Evolutionary conservation across 495 filamentous ascomycete genomes (phyloP).

Genomic region (Chlorociboria aeruginascens): DNA sequence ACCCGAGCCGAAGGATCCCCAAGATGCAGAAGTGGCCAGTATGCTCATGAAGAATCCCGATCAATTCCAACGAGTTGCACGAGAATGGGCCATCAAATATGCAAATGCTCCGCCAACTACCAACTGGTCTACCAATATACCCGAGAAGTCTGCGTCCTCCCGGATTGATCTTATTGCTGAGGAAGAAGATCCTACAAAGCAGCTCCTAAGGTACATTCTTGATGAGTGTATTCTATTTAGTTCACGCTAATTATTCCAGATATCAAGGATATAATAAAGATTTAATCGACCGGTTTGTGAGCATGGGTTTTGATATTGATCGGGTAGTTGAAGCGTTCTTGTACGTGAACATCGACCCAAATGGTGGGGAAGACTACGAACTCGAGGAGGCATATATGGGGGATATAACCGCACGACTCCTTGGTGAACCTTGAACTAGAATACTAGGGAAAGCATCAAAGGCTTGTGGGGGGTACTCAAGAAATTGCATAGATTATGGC

Average conservation of each 20-base stretch:
- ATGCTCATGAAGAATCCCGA: slow-evolving; percentile 75
- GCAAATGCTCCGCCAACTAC: slow-evolving; percentile 61
- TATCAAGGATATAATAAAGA: slow-evolving; percentile 85
- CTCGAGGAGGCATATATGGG: slow-evolving; percentile 79
- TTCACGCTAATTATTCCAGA: slow-evolving; percentile 26
- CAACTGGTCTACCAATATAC: slow-evolving; percentile 5
- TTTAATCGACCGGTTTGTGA: slow-evolving; percentile 76
- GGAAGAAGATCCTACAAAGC: slow-evolving; percentile 23
- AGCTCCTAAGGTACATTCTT: slow-evolving; percentile 1
- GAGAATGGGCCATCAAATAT: slow-evolving; percentile 80
- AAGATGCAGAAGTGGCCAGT: slow-evolving; percentile 88
- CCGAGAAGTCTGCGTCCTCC: not conserved
- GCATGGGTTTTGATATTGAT: slow-evolving; percentile 91
- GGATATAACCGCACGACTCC: slow-evolving; percentile 73
- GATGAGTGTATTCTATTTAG: not conserved
- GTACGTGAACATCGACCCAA: slow-evolving; percentile 67
- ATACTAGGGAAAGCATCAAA: too few species aligned
- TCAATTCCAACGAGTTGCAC: slow-evolving; percentile 69
- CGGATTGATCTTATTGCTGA: not conserved
- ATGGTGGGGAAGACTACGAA: slow-evolving; percentile 67
- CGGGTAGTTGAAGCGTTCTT: slow-evolving; percentile 76
- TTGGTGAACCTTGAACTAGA: slow-evolving; percentile 52
- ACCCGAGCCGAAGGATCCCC: slow-evolving; percentile 92
- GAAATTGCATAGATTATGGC: too few species aligned
- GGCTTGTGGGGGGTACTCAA: too few species aligned